Evolutionary conservation across 805 yeast genomes (phyloP), one percentile per base, ranked within the genome.

Genomic region (Wickerhamomyces canadensis): DNA sequence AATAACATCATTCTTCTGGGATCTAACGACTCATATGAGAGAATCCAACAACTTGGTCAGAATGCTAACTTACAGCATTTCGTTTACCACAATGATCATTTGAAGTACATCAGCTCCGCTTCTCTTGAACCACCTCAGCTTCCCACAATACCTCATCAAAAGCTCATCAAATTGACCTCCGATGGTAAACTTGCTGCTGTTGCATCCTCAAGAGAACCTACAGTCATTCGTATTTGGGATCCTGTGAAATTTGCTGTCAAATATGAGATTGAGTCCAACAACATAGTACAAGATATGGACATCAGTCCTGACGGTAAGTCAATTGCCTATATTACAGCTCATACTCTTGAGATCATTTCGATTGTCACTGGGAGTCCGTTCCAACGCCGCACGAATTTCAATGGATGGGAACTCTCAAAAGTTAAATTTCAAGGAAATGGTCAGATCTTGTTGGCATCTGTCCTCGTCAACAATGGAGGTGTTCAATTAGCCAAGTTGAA

Each of bases 1-100:
- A 54, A 65, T 44, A 51, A 70, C 42, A 52, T 71, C 18, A 78
- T 88, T 19, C 62, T 84, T 32, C 68, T 83, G 24, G 96, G 96
- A 3, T 79, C 88, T 47, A 89, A 89, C 54, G 89, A 85, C 54
- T 73, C 78, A 38, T 62, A 77, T 3, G 69, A 69, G 31, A 67
- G 74, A 45, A 73, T 82, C 51, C 67, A 74, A 33, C 68, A 70
- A 52, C 81, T 78, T 36, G 17, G 6, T 13, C 67, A 70, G 45
- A 54, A 54, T 36, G 84, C 87, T 58, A 91, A 82, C 61, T 58
- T 91, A 51, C 69, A 95, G 44, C 81, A 82, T 54, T 84, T 75
- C 50, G 67, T 67, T 17, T 82, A 63, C 55, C 76, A 72, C 42
- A 78, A 81, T 40, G 84, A 82, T 29, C 93, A 84, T 58, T 65